Base-by-base conservation (phyloP, 208 protist species). In the Wallacemonas rigidus region DNA sequence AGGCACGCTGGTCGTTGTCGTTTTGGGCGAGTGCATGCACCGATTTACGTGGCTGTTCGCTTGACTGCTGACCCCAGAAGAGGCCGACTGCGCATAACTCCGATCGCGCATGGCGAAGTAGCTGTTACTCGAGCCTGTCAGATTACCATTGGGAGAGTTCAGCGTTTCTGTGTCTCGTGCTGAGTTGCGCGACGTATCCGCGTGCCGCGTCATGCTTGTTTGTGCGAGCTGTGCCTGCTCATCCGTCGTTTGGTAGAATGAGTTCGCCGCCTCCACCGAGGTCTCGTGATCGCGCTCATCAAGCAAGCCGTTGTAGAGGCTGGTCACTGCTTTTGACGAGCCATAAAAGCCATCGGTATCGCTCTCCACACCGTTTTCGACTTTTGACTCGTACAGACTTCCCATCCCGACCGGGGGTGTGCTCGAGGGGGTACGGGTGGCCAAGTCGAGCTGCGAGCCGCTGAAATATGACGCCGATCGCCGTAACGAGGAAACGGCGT, bases 21-120 rank as follows among this genome's bases (percentile, higher is more conserved):
- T 57, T 0, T 8, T 57, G 40, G 40, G 3, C n/a, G 8, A 53
- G 60, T 14, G 6, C 5, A 11, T 62, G 56, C 0, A 5, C 6
- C 56, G 60, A 39, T 65, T 65, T 3, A 51, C 43, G 40, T 35
- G 60, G 40, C 60, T 65, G 40, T 45, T 48, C 3, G 41, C 36
- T 8, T 65, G 60, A 7, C n/a, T 26, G 8, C 12, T 48, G 11
- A 41, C 3, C 60, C 26, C 26, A 26, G 26, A 26, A 26, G 26
- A 26, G 26, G 41, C 36, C n/a, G 60, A 65, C 5, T 1, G 17
- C 41, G 41, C 2, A 41, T 50, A 65, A n/a, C 41, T 48, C 43
- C 36, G 60, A 17, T 65, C 60, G 15, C 60, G 60, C 60, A 65
- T 65, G 14, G 60, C 60, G 60, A 65, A 65, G 60, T 53, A 65